Evolutionary conservation across 2,329 filamentous ascomycete genomes (phyloP).

Genomic region (Hymenoscyphus scutula): DNA sequence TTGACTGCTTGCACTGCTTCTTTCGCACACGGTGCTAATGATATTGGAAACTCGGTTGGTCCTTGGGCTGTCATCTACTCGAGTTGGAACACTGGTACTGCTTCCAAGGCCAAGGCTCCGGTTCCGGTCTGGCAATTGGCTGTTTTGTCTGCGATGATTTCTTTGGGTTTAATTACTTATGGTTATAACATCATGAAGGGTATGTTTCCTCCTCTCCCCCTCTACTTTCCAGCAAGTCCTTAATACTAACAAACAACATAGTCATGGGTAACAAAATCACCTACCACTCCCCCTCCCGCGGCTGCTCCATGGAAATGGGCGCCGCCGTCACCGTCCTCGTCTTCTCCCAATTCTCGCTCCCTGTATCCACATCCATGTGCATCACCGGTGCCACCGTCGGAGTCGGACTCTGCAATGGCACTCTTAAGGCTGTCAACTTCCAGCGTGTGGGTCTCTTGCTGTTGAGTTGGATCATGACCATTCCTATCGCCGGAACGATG

Average conservation of each 20-base stretch:
- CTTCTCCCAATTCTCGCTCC: constrained; percentile 72
- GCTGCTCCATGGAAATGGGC: constrained; percentile 76
- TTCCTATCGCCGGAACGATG: constrained; percentile 41
- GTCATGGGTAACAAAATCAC: constrained; percentile 82
- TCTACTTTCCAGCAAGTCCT: background rate
- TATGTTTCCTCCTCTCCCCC: constrained; percentile 38
- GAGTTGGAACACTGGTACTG: constrained; percentile 62
- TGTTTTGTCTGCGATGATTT: constrained; percentile 63
- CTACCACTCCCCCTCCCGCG: constrained; percentile 59
- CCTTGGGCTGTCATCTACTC: constrained; percentile 69
- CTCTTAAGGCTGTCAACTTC: constrained; percentile 70
- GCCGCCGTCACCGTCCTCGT: constrained; percentile 73
- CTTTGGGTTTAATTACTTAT: constrained; percentile 67
- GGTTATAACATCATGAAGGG: constrained; percentile 85
- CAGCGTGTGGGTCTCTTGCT: constrained; percentile 67
- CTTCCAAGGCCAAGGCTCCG: constrained; percentile 58
- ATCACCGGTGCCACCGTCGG: constrained; percentile 78
- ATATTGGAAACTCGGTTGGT: constrained; percentile 70
- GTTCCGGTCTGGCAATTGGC: constrained; percentile 77
- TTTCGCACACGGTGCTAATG: constrained; percentile 69
- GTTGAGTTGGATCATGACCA: constrained; percentile 65
- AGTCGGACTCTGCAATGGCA: constrained; percentile 75
- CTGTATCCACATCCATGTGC: constrained; percentile 76
- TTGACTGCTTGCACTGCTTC: constrained; percentile 50
- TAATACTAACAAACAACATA: constrained; percentile 36